A percentile compares a stretch with the other conserved stretches of the same genome.
Conservation (phyloP, 192 early-diverging fungal species). For the Rhizoclosmatium globosum region DNA sequence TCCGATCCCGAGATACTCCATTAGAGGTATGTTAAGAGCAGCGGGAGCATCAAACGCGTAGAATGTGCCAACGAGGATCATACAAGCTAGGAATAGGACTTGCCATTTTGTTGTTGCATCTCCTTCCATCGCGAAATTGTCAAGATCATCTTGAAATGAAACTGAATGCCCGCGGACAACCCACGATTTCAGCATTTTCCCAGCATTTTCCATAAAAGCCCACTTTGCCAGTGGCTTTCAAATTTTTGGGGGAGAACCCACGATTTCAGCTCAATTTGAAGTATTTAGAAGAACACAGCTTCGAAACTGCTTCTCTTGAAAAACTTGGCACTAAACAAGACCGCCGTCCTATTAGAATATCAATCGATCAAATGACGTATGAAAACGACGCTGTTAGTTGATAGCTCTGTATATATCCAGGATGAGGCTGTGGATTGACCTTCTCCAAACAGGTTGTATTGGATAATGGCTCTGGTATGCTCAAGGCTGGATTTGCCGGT, state of each 20-base stretch:
- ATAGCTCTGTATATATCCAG: background rate
- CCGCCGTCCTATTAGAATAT: background rate
- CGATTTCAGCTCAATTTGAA: background rate
- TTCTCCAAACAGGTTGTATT: constrained; percentile 48
- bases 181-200: background rate
- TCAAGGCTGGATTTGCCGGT: constrained; percentile 71
- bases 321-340: background rate
- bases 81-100: constrained; percentile 18
- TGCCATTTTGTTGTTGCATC: constrained; percentile 3
- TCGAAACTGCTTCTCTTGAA: background rate
- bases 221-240: background rate
- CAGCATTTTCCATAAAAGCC: background rate
- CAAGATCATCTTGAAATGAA: too few species aligned
- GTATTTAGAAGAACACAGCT: background rate
- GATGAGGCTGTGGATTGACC: background rate
- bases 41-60: constrained; percentile 59
- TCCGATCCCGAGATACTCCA: constrained; percentile 46
- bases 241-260: background rate
- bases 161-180: background rate
- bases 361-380: background rate
- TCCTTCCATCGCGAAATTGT: too few species aligned
- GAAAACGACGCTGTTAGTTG: background rate
- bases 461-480: constrained; percentile 72
- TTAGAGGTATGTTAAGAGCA: constrained; percentile 57
- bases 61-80: constrained; percentile 12